Evolutionary conservation across 2,329 filamentous ascomycete species (phyloP).

Genomic region (Fusarium compactum): DNA sequence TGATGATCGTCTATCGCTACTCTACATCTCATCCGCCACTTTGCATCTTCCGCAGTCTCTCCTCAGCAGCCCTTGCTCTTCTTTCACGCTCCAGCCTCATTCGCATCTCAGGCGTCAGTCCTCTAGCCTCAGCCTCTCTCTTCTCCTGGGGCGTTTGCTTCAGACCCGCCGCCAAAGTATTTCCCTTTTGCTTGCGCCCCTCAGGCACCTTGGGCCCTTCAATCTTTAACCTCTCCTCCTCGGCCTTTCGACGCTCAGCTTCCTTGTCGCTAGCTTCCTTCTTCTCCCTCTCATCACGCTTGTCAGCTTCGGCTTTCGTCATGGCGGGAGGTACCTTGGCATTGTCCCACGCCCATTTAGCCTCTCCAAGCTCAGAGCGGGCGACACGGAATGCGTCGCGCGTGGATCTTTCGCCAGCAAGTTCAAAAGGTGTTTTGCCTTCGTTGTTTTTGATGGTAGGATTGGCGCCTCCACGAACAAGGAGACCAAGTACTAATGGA

Average conservation of each 20-base stretch:
- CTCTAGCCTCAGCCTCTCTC: slow-evolving; percentile 84
- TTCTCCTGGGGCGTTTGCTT: slow-evolving; percentile 83
- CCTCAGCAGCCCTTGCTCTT: slow-evolving; percentile 91
- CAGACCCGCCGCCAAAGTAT: slow-evolving; percentile 64
- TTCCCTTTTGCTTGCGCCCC: slow-evolving; percentile 63
- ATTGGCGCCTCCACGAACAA: slow-evolving; percentile 80
- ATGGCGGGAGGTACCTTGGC: slow-evolving; percentile 80
- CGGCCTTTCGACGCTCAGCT: slow-evolving; percentile 75
- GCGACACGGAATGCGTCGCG: slow-evolving; percentile 93
- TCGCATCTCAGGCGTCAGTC: slow-evolving; percentile 88
- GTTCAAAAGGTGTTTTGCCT: slow-evolving; percentile 86
- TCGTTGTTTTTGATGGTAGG: slow-evolving; percentile 78
- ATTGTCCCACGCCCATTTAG: slow-evolving; percentile 80
- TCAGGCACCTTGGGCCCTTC: slow-evolving; percentile 71
- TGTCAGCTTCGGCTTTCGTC: slow-evolving; percentile 76
- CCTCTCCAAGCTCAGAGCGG: slow-evolving; percentile 83
- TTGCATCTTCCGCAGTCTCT: slow-evolving; percentile 77
- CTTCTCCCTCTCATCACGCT: slow-evolving; percentile 76
- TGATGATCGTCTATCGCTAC: not conserved
- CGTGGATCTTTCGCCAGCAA: slow-evolving; percentile 86
- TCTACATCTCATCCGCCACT: slow-evolving; percentile 31
- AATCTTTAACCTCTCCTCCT: slow-evolving; percentile 77
- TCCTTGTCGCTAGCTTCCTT: slow-evolving; percentile 76
- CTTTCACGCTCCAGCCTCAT: slow-evolving; percentile 87
- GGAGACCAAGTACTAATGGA: slow-evolving; percentile 80